phyloP scores from a whole-genome alignment of 352 stramenopile genomes.

The Halophytophthora batemanensis region DNA sequence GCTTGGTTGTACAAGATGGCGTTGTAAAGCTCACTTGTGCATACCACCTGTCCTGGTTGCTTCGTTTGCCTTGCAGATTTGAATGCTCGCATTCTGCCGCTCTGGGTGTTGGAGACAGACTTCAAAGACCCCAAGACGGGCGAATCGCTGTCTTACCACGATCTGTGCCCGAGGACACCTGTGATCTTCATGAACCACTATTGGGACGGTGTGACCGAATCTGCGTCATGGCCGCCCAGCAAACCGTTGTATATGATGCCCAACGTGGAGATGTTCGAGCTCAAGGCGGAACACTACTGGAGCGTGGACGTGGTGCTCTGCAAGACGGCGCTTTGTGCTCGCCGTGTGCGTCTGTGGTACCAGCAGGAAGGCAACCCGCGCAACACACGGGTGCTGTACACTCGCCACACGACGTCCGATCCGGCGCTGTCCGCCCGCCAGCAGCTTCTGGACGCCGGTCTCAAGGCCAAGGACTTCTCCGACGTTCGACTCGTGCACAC shows the following conservation, averaged over 20 bases:
- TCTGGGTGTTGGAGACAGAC: slow-evolving; percentile 36
- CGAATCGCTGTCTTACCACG: slow-evolving; percentile 40
- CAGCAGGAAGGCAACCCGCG: slow-evolving; percentile 49
- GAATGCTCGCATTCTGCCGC: slow-evolving; percentile 39
- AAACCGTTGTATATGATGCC: slow-evolving; percentile 52
- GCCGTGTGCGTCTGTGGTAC: slow-evolving; percentile 42
- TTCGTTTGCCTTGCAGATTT: slow-evolving; percentile 23
- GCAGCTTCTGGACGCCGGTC: slow-evolving; percentile 5
- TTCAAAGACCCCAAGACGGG: slow-evolving; percentile 32
- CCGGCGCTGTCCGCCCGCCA: slow-evolving; percentile 27
- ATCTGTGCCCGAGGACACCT: slow-evolving; percentile 48
- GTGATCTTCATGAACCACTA: slow-evolving; percentile 66
- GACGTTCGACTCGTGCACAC: slow-evolving; percentile 36
- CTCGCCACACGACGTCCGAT: slow-evolving; percentile 39
- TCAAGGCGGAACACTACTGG: slow-evolving; percentile 39
- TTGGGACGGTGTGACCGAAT: slow-evolving; percentile 30
- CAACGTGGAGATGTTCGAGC: slow-evolving; percentile 58
- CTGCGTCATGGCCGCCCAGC: slow-evolving; percentile 24
- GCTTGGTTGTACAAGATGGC: neutral
- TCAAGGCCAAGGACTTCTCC: slow-evolving; percentile 29
- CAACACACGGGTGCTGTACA: slow-evolving; percentile 39
- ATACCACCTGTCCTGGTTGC: neutral
- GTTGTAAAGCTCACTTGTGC: neutral
- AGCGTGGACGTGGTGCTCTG: slow-evolving; percentile 46
- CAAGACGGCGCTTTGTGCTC: slow-evolving; percentile 49